phyloP scores from a whole-genome alignment of 1,139 yeast genomes.

The Debaryomyces psychrophilus region DNA sequence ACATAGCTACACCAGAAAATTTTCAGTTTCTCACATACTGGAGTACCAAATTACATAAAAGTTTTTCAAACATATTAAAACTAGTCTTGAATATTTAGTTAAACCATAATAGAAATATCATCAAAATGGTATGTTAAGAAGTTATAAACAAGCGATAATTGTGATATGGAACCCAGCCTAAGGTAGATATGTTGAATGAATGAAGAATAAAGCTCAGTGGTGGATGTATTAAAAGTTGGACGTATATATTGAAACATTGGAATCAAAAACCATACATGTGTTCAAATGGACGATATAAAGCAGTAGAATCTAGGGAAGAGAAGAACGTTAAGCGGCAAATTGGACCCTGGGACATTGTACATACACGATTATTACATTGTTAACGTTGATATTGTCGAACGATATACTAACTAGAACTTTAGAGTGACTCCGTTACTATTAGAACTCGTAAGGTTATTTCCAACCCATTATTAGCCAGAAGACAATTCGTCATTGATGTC shows the following conservation, averaged over 20 bases:
- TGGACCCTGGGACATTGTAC: too few species aligned
- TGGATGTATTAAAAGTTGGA: constrained; percentile 1
- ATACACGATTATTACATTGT: not conserved
- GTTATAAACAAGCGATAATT: constrained; percentile 3
- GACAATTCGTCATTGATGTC: constrained; percentile 99
- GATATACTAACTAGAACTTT: constrained; percentile 36
- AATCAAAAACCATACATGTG: not conserved
- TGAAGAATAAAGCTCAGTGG: not conserved
- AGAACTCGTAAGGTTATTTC: constrained; percentile 99
- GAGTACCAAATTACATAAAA: constrained; percentile 8
- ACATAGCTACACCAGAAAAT: constrained; percentile 9
- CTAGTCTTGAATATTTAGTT: constrained; percentile 9
- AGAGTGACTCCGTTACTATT: constrained; percentile 99
- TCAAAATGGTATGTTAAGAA: constrained; percentile 36
- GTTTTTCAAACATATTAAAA: constrained; percentile 10
- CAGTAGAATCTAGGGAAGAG: not conserved
- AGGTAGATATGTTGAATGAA: not conserved
- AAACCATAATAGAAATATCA: constrained; percentile 27
- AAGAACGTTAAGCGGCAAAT: not conserved
- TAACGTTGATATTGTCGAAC: constrained; percentile 1
- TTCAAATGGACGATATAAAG: not conserved
- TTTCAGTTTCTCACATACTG: constrained; percentile 8
- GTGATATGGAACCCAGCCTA: not conserved
- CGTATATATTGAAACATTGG: constrained; percentile 3
- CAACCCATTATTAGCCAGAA: constrained; percentile 99